Base-by-base conservation (phyloP, 495 filamentous ascomycete species). In the Hyaloscypha hepaticicola region DNA sequence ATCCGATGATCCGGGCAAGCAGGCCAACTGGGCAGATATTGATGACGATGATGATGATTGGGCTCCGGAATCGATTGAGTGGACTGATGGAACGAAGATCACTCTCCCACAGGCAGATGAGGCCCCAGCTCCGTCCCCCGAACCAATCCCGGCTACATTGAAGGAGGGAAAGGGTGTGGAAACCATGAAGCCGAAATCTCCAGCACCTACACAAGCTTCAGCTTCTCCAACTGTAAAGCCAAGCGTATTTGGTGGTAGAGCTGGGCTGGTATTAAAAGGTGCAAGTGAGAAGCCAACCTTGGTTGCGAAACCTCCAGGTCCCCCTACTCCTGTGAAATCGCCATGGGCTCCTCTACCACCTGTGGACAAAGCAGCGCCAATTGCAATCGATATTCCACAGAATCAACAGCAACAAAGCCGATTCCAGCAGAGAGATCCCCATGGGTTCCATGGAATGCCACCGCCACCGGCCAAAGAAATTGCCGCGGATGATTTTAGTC, bases 31-130 rank as follows among this genome's bases (percentile, higher is more conserved):
- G 95, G 95, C 96, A 21, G 95, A 99, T 78, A 97, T 99, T 63
- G 95, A 98, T 64, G 95, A 99, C 63, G 95, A 99, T 67, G 93
- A 97, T 73, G 95, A 98, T 61, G 93, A 98, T 73, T 99, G 95
- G 95, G 92, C 90, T 3, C 96, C 95, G 0, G 93, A 98, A 66
- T 88, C 90, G 7, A 96, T 98, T 65, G 92, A 96, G 67, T 99
- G 95, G 95, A 92, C 89, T 67, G 95, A 99, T 75, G 94, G 93
- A 33, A 98, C 93, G 16, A 97, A 98, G 78, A 91, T 93, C 60
- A 89, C 87, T 41, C 81, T 96, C 9, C 86, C 88, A 16, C 85
- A 89, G 50, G 73, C 80, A 33, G 85, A 90, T 41, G 83, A 85
- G 56, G 65, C 72, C 16, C 71, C 77, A 51, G 63, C 72, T 11